A percentile compares a stretch with the other conserved stretches of the same genome.
Conservation (phyloP, 1,284 basidiomycete species). For the Cryptococcus wingfieldii region DNA sequence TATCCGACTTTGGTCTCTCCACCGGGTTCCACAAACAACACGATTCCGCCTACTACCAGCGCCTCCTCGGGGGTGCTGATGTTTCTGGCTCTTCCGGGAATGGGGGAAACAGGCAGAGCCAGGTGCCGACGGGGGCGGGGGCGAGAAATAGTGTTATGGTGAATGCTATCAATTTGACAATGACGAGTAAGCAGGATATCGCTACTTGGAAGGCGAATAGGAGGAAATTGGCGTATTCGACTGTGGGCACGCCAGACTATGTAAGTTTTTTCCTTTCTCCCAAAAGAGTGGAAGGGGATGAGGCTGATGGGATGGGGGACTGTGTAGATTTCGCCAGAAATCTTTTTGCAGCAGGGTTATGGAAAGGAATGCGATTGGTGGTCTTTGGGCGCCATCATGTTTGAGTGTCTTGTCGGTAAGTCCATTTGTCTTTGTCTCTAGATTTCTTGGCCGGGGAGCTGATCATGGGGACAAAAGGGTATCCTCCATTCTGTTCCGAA, state of each 20-base stretch:
- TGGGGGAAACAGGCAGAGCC: constrained; percentile 3
- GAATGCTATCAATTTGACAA: constrained; percentile 89
- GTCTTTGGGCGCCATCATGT: constrained; percentile 96
- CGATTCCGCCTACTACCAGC: constrained; percentile 91
- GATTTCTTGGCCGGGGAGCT: not conserved
- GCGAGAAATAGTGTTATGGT: constrained; percentile 90
- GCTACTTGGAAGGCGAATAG: constrained; percentile 99
- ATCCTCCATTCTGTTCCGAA: constrained; percentile 96
- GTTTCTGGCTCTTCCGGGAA: constrained; percentile 20
- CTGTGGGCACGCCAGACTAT: constrained; percentile 98
- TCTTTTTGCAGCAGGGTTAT: constrained; percentile 96
- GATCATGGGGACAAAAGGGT: constrained; percentile 51
- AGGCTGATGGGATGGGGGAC: not conserved
- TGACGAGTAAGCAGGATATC: constrained; percentile 88
- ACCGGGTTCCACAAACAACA: constrained; percentile 95
- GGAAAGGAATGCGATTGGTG: constrained; percentile 99
- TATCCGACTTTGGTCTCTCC: constrained; percentile 93
- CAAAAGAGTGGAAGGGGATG: not conserved
- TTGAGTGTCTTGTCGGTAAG: constrained; percentile 84
- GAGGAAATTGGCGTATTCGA: constrained; percentile 94
- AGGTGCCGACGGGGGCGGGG: constrained; percentile 12
- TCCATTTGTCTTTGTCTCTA: constrained; percentile 3
- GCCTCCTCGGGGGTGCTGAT: constrained; percentile 65
- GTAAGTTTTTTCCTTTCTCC: constrained; percentile 17
- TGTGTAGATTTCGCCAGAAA: constrained; percentile 81